A percentile compares a stretch with the other conserved stretches of the same genome.
Conservation (phyloP, 208 protist species). For the Vickermania spadyakhi region DNA sequence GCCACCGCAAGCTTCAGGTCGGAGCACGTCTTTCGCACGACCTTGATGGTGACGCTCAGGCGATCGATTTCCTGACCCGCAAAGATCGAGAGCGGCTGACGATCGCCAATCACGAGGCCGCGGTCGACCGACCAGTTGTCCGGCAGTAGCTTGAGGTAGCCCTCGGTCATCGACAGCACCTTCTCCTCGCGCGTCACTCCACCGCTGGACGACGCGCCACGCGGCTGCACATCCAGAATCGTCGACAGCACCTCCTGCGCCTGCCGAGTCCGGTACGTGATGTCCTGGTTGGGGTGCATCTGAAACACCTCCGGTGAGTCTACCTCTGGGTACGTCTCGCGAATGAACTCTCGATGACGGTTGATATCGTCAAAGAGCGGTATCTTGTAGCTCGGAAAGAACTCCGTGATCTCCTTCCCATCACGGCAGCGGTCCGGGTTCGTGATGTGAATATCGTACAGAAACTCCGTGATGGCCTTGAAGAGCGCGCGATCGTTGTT, state of each 20-base stretch:
- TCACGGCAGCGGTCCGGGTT: slow-evolving; percentile 84
- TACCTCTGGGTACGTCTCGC: slow-evolving; percentile 91
- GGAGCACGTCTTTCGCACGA: slow-evolving; percentile 79
- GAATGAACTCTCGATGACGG: slow-evolving; percentile 89
- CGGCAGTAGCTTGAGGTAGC: slow-evolving; percentile 89
- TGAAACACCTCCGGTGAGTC: slow-evolving; percentile 97
- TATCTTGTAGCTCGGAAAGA: slow-evolving; percentile 81
- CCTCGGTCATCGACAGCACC: slow-evolving; percentile 84
- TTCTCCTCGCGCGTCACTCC: slow-evolving; percentile 91
- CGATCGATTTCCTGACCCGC: slow-evolving; percentile 94
- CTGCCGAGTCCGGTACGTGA: slow-evolving; percentile 90
- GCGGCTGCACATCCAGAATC: slow-evolving; percentile 96
- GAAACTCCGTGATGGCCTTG: slow-evolving; percentile 95
- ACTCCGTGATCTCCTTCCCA: slow-evolving; percentile 72
- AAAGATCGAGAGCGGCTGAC: slow-evolving; percentile 95
- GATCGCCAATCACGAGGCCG: slow-evolving; percentile 65
- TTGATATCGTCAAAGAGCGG: slow-evolving; percentile 91
- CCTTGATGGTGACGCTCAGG: slow-evolving; percentile 76
- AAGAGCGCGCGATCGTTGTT: slow-evolving; percentile 97
- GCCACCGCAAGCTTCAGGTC: slow-evolving; percentile 95
- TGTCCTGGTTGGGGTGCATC: slow-evolving; percentile 96
- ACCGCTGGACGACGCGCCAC: slow-evolving; percentile 72
- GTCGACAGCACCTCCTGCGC: slow-evolving; percentile 90
- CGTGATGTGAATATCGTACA: slow-evolving; percentile 87
- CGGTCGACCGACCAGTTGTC: slow-evolving; percentile 85